These are phyloP conservation scores for Arxiozyma telluris DNA, from an alignment of 1,139 yeast species.

Conservation along the genomic window DNA sequence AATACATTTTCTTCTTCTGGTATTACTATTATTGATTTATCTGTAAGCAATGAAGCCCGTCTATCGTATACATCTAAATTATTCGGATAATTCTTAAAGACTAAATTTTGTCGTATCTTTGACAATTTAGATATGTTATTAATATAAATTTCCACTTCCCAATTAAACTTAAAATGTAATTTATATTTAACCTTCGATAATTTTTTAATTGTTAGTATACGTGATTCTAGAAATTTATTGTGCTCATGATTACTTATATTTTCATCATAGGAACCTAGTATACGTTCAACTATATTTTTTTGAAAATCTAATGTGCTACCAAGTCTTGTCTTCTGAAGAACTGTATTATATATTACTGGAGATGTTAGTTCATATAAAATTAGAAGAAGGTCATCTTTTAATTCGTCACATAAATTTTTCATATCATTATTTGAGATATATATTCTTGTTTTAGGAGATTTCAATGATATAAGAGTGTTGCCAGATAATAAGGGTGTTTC, in stretches of 20 bases:
- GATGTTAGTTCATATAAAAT: slow-evolving; percentile 26
- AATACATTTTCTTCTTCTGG: background rate
- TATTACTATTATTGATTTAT: slow-evolving; percentile 1
- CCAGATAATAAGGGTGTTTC: slow-evolving; percentile 29
- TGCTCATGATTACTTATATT: slow-evolving; percentile 1
- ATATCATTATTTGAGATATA: slow-evolving; percentile 27
- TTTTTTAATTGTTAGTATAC: slow-evolving; percentile 19
- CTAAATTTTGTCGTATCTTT: slow-evolving; percentile 19
- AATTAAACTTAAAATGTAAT: slow-evolving; percentile 21
- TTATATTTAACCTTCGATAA: slow-evolving; percentile 21
- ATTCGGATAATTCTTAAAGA: slow-evolving; percentile 9
- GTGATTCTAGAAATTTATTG: slow-evolving; percentile 8
- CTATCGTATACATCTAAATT: background rate
- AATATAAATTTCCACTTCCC: slow-evolving; percentile 28
- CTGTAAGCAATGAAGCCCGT: background rate
- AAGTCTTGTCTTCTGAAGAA: slow-evolving; percentile 21
- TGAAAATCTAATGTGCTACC: slow-evolving; percentile 22
- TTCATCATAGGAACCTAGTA: slow-evolving; percentile 5
- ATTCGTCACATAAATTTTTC: slow-evolving; percentile 20
- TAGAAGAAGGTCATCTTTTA: slow-evolving; percentile 22
- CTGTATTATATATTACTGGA: slow-evolving; percentile 13
- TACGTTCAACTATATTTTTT: slow-evolving; percentile 11
- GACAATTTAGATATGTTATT: slow-evolving; percentile 19
- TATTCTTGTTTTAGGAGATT: slow-evolving; percentile 23
- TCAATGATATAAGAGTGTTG: slow-evolving; percentile 27